These are phyloP conservation scores for Paraphysoderma sedebokerense DNA, from an alignment of 371 early-diverging fungal genomes.

Conservation along the genomic window DNA sequence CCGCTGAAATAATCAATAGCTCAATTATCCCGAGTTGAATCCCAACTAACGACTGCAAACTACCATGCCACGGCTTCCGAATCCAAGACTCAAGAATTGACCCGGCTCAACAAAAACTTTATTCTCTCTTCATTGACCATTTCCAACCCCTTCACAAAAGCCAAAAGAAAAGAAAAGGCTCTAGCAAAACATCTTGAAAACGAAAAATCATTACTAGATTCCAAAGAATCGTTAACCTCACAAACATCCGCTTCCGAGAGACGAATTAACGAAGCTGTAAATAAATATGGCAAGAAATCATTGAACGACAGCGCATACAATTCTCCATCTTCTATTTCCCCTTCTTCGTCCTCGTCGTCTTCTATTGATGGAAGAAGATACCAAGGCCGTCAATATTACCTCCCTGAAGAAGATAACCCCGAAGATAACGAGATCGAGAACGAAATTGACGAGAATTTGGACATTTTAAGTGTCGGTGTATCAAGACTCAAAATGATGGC, in stretches of 20 bases:
- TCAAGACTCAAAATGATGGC: conserved; percentile 19
- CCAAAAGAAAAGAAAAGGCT: conserved; percentile 9
- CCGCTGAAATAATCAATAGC: too few species aligned
- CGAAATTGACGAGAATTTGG: conserved; percentile 24
- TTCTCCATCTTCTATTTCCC: neutral
- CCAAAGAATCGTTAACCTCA: conserved; percentile 1
- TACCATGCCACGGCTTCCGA: conserved; percentile 15
- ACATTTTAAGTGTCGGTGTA: conserved; percentile 14
- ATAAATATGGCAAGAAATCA: conserved; percentile 1
- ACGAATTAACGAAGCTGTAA: neutral
- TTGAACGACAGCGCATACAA: neutral
- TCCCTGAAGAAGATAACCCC: neutral
- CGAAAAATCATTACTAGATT: neutral
- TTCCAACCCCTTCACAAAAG: conserved; percentile 8
- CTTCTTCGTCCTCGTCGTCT: neutral
- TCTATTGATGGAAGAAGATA: too few species aligned
- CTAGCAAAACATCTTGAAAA: conserved; percentile 6
- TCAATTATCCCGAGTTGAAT: conserved; percentile 16
- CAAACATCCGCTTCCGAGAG: too few species aligned
- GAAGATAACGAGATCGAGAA: conserved; percentile 9
- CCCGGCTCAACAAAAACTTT: conserved; percentile 19
- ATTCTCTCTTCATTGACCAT: conserved; percentile 19
- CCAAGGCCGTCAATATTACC: neutral
- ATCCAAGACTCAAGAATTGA: conserved; percentile 20
- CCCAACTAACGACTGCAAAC: conserved; percentile 14